Evolutionary conservation across 176 grass and related monocot genomes (phyloP), one percentile per base, ranked within the genome.

Genomic region (Thalia dealbata): DNA sequence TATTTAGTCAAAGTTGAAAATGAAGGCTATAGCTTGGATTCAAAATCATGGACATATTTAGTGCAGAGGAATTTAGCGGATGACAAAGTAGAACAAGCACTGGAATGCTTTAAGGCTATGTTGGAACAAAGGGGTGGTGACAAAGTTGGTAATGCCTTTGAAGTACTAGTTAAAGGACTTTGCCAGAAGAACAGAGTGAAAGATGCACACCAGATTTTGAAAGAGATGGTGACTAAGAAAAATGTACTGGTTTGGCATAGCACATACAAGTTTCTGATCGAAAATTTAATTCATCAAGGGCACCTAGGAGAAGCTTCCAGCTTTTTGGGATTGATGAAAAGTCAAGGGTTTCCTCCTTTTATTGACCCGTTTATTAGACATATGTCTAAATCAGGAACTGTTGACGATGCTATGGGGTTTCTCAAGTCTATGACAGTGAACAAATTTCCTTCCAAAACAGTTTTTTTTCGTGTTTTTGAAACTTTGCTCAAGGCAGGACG

Each of bases 251-350:
- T 83, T 72, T 88, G 70, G 85, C 88, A 88, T 78, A 82, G 67
- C 61, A 91, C 91, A 50, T 96, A 91, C 64, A 96, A 84, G 77
- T 79, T 78, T 64, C 80, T 96, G 58, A 81, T 96, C 41, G 72
- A 88, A 52, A 91, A 63, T 43, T 71, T 91, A 81, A 54, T 84
- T 19, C 28, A 29, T 70, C 73, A 86, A 63, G 79, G 81, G 60
- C 69, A 56, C 78, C 63, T 84, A 25, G 81, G 86, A 81, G 83
- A 84, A 86, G 81, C 88, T 75, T 96, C 77, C 67, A 73, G 68
- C 14, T 65, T 81, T 74, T 44, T 88, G 45, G 76, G 64, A 59
- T 78, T 91, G 78, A 96, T 96, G 91, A 91, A 96, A 77, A 80
- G 28, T 71, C 22, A 86, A 67, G 81, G 83, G 3, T 82, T 86